Evolutionary conservation across 768 basidiomycete species (phyloP).

Genomic region (Myochromella boudieri): DNA sequence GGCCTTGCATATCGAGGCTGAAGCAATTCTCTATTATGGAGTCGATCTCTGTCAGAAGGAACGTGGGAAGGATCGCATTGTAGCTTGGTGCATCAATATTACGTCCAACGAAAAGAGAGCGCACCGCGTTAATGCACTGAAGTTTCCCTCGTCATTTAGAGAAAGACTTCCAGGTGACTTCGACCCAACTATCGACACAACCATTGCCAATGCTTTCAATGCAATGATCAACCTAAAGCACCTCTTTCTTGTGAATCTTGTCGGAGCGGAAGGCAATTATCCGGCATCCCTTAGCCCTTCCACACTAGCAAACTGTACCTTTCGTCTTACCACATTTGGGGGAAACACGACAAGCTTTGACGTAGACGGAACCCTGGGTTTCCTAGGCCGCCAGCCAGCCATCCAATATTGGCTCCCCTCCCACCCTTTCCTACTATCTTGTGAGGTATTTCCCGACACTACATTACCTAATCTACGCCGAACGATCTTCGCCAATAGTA

Average conservation of each 20-base stretch:
- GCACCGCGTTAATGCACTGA: neutral
- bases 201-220: conserved; percentile 1
- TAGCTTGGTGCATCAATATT: neutral
- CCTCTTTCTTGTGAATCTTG: conserved; percentile 2
- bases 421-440: neutral
- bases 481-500: neutral
- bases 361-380: neutral
- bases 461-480: neutral
- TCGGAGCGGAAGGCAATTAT: neutral
- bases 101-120: neutral
- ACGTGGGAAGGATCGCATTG: neutral
- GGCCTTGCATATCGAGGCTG: neutral
- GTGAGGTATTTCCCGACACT: neutral
- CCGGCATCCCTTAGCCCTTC: neutral
- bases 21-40: neutral
- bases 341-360: neutral
- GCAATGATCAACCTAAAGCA: conserved; percentile 11
- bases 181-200: neutral
- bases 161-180: neutral
- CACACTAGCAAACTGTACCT: conserved; percentile 1
- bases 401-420: conserved; percentile 9
- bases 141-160: conserved; percentile 1
- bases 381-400: neutral
- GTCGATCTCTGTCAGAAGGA: neutral
- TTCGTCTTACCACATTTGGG: neutral